Evolutionary conservation across 148 eudicot genomes (phyloP), one percentile per base, ranked within the genome.

Genomic region (Rhododendron mucronatum): DNA sequence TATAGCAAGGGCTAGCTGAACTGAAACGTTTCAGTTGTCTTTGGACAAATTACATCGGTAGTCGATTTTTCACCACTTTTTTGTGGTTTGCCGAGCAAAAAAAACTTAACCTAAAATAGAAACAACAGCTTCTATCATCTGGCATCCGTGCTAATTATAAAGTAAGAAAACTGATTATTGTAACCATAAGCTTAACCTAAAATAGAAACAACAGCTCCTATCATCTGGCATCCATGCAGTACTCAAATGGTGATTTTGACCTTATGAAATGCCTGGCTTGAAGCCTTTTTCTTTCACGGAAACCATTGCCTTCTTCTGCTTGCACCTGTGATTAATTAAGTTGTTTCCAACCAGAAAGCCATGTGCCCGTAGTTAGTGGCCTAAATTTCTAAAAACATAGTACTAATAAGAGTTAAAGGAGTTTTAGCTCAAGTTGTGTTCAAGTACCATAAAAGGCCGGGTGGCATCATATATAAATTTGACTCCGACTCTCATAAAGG

Each of bases 341-440:
- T 84, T 80, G 84, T 92, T 88, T 85, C 50, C 85, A 75, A 48
- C 87, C 90, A 87, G 82, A 91, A 73, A 89, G 86, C 84, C 87
- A 89, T 88, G 86, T 78, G 45, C 83, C 87, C 65, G 84, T 90
- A 90, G 57, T 90, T 91, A 88, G 90, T 85, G 81, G 67, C 48
- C 85, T 84, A 81, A 78, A 79, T 71, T 80, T 78, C 85, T 88
- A 37, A 48, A 47, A 16, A 69, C 21, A 65, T 26, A 30, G 30
- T 30, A 84, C 69, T 50, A 35, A 76, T 59, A 80, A 69, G n/a
- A 9, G 55, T 30, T 83, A 16, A 83, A 48, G 21, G 50, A 71
- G 53, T 83, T 83, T 50, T 81, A 41, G 55, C 26, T 37, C 21
- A 48, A 28, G 59, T 1, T 33, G 33, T 74, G 35, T 53, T 65